phyloP scores from a whole-genome alignment of 169 alveolate genomes.

The Plasmodium vivax region DNA sequence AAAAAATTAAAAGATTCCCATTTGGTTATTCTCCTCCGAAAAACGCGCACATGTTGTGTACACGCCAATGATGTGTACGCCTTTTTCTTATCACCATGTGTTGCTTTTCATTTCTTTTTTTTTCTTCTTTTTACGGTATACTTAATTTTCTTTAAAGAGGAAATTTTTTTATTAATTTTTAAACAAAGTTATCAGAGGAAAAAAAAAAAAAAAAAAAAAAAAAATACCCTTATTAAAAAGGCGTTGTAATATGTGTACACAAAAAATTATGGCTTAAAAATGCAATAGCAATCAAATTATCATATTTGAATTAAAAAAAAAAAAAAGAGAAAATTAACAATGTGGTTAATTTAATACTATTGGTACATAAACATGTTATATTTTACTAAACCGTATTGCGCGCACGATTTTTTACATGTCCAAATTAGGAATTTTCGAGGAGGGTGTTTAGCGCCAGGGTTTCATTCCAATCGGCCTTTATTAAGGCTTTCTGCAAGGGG shows the following conservation, averaged over 20 bases:
- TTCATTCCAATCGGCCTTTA: conserved; percentile 89
- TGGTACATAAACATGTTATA: neutral
- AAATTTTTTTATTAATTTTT: conserved; percentile 5
- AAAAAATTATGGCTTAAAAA: conserved; percentile 60
- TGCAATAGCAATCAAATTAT: conserved; percentile 41
- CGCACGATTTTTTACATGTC: neutral
- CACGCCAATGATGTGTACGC: neutral
- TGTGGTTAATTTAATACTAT: conserved; percentile 4
- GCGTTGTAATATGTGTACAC: conserved; percentile 26
- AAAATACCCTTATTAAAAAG: conserved; percentile 18
- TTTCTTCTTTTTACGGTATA: neutral
- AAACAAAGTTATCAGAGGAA: conserved; percentile 17
- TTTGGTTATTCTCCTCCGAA: neutral
- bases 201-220: neutral
- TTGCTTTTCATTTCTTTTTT: neutral
- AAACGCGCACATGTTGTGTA: neutral
- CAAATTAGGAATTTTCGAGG: conserved; percentile 75
- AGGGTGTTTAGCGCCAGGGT: conserved; percentile 89
- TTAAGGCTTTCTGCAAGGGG: conserved; percentile 80
- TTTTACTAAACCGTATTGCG: neutral
- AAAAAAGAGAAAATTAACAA: conserved; percentile 16
- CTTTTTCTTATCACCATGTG: neutral
- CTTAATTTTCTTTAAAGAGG: conserved; percentile 23
- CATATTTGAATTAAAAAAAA: conserved; percentile 29
- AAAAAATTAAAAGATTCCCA: neutral